Evolutionary conservation across 306 rosid genomes (phyloP), one percentile per base, ranked within the genome.

Genomic region (Delonix regia): DNA sequence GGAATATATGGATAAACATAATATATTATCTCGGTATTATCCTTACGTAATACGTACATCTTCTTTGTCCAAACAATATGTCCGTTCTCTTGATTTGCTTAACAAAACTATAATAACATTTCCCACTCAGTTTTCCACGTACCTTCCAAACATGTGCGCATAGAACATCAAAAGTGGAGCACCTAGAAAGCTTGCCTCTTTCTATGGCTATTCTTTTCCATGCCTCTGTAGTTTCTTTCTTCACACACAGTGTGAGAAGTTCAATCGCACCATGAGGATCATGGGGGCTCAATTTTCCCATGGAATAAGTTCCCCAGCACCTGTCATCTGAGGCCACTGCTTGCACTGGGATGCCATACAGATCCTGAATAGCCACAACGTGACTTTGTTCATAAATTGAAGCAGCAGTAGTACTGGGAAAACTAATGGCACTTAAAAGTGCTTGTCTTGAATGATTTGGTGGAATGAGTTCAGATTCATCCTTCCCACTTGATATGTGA

Each of bases 111-210:
- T 11, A 45, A 45, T n/a, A n/a, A 9, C 4, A 45, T 2, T 51
- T 51, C 6, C 57, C 15, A 42, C 9, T 42, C 47, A 42, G 12
- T 42, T 45, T 27, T 25, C 39, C 13, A 24, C 64, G 27, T 74
- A 80, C 83, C 83, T 80, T 73, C 83, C 79, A 73, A 2, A 80
- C 44, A 66, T 64, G 83, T 18, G 83, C 79, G 30, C 75, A 80
- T 28, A 80, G 69, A 66, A 73, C 70, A 41, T 80, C 83, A 22
- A 80, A 80, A 3, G 83, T 73, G 18, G 83, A 80, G 73, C 83
- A 80, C 75, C 45, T 80, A 42, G 67, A 55, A 39, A 80, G 83
- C 62, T 51, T 55, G 18, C 83, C 79, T 28, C 74, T 80, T 42
- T 56, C 75, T 56, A 27, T 63, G 10, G 69, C 52, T 2, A 66